phyloP scores from a whole-genome alignment of 148 eudicot genomes.

The Amaranthus hypochondriacus region DNA sequence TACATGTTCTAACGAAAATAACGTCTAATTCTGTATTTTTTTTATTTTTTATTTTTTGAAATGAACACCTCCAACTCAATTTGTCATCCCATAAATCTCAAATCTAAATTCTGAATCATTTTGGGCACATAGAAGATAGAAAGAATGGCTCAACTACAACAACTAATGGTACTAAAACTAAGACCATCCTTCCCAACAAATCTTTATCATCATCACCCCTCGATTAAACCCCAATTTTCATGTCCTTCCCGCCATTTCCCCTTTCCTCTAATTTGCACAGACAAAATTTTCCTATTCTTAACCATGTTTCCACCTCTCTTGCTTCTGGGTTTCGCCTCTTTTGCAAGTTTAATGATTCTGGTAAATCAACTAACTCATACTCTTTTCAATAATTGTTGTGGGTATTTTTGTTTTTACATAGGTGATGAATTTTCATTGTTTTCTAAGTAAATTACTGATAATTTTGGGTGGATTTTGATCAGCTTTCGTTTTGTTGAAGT shows the following conservation, averaged over 20 bases:
- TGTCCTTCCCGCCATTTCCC: constrained; percentile 21
- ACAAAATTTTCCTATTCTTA: constrained; percentile 7
- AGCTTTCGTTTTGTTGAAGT: not conserved
- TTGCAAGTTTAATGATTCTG: constrained; percentile 38
- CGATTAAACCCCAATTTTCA: constrained; percentile 14
- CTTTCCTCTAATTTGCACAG: constrained; percentile 9
- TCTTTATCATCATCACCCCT: constrained; percentile 4
- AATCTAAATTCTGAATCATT: too few relatives aligned
- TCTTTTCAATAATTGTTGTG: not conserved
- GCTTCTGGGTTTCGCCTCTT: constrained; percentile 28
- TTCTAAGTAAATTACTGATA: not conserved
- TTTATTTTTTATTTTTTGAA: too few relatives aligned
- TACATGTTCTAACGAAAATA: too few relatives aligned
- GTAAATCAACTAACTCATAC: constrained; percentile 22
- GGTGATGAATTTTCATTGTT: not conserved
- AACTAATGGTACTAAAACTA: constrained; percentile 6
- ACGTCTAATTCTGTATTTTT: too few relatives aligned
- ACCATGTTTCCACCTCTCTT: constrained; percentile 9
- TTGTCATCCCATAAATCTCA: too few relatives aligned
- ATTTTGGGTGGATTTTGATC: not conserved
- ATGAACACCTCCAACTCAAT: too few relatives aligned
- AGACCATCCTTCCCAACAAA: constrained; percentile 11
- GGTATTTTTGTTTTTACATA: not conserved
- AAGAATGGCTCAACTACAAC: constrained; percentile 26
- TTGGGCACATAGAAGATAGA: not conserved